These are phyloP conservation scores for Capsicum baccatum DNA, from an alignment of 257 asterid species.

Conservation along the genomic window DNA sequence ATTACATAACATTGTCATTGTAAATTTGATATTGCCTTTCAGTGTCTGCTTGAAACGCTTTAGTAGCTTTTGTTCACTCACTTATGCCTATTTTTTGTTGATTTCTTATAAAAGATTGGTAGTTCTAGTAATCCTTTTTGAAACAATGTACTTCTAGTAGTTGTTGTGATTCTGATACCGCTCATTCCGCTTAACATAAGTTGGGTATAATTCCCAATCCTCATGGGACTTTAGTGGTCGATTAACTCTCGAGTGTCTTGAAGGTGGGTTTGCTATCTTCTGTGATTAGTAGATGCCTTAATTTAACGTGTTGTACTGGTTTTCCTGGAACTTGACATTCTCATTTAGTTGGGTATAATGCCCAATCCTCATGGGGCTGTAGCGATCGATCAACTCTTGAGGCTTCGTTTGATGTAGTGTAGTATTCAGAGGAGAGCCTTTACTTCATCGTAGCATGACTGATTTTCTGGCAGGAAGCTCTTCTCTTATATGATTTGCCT, in stretches of 20 bases:
- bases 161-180: neutral
- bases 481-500: too few relatives aligned
- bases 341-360: neutral
- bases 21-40: neutral
- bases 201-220: neutral
- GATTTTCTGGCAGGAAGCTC: neutral
- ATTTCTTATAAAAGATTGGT: neutral
- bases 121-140: neutral
- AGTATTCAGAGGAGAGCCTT: neutral
- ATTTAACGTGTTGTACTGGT: neutral
- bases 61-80: neutral
- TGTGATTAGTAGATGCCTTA: neutral
- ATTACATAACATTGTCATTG: constrained; percentile 6
- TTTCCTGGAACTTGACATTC: neutral
- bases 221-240: too few relatives aligned
- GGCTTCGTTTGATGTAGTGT: neutral
- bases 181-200: neutral
- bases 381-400: neutral
- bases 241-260: neutral
- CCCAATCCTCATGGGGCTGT: neutral
- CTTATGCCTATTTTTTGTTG: neutral
- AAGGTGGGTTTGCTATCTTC: neutral
- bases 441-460: neutral
- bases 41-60: neutral
- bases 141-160: too few relatives aligned